Evolutionary conservation across 768 basidiomycete species (phyloP).

Genomic region (Pulveroboletus sp.): DNA sequence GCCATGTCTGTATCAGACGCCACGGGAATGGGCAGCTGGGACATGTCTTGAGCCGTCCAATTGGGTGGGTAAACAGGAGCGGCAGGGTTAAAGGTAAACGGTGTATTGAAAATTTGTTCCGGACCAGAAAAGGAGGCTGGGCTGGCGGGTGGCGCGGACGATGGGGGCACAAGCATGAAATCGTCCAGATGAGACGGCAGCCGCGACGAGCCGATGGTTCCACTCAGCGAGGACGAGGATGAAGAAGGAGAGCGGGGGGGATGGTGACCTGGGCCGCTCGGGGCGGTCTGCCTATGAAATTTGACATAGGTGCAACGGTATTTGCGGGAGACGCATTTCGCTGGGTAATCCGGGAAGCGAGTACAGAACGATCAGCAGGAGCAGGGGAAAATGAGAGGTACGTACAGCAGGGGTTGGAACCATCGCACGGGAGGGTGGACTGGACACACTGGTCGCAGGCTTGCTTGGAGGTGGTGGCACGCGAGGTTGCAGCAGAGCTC

Average conservation of each 20-base stretch:
- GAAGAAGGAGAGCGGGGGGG: slow-evolving; percentile 35
- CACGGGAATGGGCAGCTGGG: slow-evolving; percentile 19
- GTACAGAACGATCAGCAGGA: neutral
- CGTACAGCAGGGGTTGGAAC: slow-evolving; percentile 74
- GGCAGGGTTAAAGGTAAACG: slow-evolving; percentile 29
- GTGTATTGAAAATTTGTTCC: slow-evolving; percentile 30
- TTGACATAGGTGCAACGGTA: slow-evolving; percentile 76
- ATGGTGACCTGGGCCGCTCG: slow-evolving; percentile 66
- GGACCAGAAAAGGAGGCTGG: slow-evolving; percentile 13
- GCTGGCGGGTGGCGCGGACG: slow-evolving; percentile 30
- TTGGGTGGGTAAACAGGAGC: slow-evolving; percentile 15
- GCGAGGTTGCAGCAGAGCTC: slow-evolving; percentile 59
- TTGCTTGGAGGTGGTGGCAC: slow-evolving; percentile 77
- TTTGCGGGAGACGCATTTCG: slow-evolving; percentile 71
- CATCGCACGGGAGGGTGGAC: slow-evolving; percentile 71
- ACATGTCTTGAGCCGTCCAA: slow-evolving; percentile 20
- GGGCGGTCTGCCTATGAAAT: slow-evolving; percentile 78
- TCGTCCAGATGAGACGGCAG: slow-evolving; percentile 38
- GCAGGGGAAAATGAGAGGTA: slow-evolving; percentile 8
- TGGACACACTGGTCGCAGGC: slow-evolving; percentile 84
- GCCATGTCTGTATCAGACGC: slow-evolving; percentile 37
- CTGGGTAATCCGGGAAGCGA: slow-evolving; percentile 32
- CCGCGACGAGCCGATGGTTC: slow-evolving; percentile 13
- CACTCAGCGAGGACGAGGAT: slow-evolving; percentile 26
- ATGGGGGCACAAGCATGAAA: slow-evolving; percentile 40